Evolutionary conservation across 441 rosid species (phyloP).

Genomic region (Aquilaria agallochum): DNA sequence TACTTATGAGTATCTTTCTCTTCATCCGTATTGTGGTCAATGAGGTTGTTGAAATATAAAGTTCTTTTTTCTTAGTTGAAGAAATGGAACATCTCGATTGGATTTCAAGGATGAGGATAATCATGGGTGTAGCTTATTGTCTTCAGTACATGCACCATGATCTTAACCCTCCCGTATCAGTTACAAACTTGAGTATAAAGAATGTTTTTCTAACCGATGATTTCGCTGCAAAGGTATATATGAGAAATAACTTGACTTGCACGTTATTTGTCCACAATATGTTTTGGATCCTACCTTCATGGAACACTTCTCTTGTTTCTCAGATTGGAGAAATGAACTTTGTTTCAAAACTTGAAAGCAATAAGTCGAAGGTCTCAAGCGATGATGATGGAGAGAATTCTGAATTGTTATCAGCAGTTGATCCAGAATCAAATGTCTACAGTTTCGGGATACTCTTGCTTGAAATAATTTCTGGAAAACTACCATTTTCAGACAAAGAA

Average conservation of each 20-base stretch:
- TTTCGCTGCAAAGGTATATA: slow-evolving; percentile 69
- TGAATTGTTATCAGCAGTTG: slow-evolving; percentile 44
- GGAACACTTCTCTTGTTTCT: background rate
- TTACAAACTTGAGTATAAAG: slow-evolving; percentile 33
- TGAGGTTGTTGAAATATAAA: slow-evolving; percentile 12
- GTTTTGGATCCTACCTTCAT: background rate
- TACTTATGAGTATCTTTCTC: background rate
- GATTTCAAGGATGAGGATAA: slow-evolving; percentile 62
- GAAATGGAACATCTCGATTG: slow-evolving; percentile 87
- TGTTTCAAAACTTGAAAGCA: slow-evolving; percentile 23
- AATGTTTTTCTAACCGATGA: slow-evolving; percentile 64
- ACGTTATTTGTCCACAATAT: slow-evolving; percentile 4
- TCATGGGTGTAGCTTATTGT: slow-evolving; percentile 87
- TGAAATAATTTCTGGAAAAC: slow-evolving; percentile 70
- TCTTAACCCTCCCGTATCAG: slow-evolving; percentile 63
- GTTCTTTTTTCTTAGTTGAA: slow-evolving; percentile 41
- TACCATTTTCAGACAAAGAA: slow-evolving; percentile 43
- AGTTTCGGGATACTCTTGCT: slow-evolving; percentile 71
- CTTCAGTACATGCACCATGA: slow-evolving; percentile 79
- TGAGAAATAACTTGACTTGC: background rate
- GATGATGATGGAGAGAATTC: slow-evolving; percentile 49
- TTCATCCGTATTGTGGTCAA: background rate
- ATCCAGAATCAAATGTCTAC: slow-evolving; percentile 64
- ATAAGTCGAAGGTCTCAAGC: slow-evolving; percentile 26
- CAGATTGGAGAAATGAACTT: slow-evolving; percentile 62